phyloP scores from a whole-genome alignment of 2,329 filamentous ascomycete genomes.

The Colletotrichum eleusines region DNA sequence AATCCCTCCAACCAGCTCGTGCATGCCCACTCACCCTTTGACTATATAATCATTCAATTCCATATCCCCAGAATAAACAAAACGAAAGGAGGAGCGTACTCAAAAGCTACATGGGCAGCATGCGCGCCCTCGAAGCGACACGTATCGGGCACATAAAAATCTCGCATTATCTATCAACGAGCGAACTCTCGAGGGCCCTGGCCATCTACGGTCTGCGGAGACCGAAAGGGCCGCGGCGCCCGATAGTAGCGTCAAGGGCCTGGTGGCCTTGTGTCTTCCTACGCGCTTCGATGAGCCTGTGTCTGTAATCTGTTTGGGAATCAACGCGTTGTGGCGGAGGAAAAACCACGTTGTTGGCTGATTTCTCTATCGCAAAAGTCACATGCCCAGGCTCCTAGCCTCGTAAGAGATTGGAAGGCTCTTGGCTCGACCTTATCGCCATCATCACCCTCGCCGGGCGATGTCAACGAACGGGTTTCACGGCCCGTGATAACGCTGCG shows the following conservation, averaged over 20 bases:
- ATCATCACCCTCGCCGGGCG: conserved; percentile 2
- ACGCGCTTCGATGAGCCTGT: neutral
- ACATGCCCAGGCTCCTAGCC: neutral
- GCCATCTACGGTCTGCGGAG: neutral
- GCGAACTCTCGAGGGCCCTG: neutral
- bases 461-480: neutral
- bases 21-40: neutral
- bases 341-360: neutral
- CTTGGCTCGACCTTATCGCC: neutral
- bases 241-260: neutral
- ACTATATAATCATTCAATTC: neutral
- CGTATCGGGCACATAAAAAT: neutral
- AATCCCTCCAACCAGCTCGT: too few relatives aligned
- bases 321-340: neutral
- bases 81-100: neutral
- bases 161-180: neutral
- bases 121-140: conserved; percentile 17
- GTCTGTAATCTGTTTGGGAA: neutral
- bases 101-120: conserved; percentile 2
- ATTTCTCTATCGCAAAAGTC: too few relatives aligned
- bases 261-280: neutral
- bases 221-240: neutral
- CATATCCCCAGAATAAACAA: too few relatives aligned
- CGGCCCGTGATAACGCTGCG: conserved; percentile 17
- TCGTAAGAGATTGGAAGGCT: neutral